Evolutionary conservation across 495 filamentous ascomycete species (phyloP).

Genomic region (Melanomma pulvis-pyrius): DNA sequence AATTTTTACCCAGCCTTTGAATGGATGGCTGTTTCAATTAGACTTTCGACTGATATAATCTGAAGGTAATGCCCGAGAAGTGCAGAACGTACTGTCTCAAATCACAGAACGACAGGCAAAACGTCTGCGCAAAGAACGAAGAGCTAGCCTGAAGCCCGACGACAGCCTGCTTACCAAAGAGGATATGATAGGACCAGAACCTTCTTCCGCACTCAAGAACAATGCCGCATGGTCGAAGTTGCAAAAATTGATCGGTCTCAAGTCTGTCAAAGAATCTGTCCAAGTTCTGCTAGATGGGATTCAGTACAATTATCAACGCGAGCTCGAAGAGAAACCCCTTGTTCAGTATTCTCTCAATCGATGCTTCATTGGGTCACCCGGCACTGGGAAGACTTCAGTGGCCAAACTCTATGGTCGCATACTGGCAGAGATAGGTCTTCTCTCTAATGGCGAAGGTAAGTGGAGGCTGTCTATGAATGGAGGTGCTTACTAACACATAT

Average conservation of each 20-base stretch:
- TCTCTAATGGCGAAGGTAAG: conserved; percentile 40
- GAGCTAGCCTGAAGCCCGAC: conserved; percentile 34
- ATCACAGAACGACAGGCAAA: conserved; percentile 62
- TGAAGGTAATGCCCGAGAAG: conserved; percentile 69
- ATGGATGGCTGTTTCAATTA: too few species aligned
- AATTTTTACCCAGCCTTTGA: too few species aligned
- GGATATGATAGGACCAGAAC: conserved; percentile 40
- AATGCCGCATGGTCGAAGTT: conserved; percentile 60
- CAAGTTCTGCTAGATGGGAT: conserved; percentile 60
- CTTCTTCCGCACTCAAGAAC: conserved; percentile 21
- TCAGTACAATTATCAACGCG: conserved; percentile 62
- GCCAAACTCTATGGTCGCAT: conserved; percentile 62
- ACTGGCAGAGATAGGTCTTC: conserved; percentile 42
- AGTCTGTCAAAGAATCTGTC: conserved; percentile 64
- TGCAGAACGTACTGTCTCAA: conserved; percentile 62
- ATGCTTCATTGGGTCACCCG: conserved; percentile 72
- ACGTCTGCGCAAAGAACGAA: conserved; percentile 54
- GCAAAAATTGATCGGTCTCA: conserved; percentile 62
- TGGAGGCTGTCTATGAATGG: not conserved
- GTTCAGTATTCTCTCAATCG: conserved; percentile 66
- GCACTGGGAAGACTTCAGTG: conserved; percentile 77
- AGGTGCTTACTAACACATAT: conserved; percentile 54
- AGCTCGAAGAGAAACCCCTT: conserved; percentile 59
- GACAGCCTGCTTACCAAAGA: conserved; percentile 42
- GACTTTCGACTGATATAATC: too few species aligned